Conservation (phyloP, 495 filamentous ascomycete genomes). For the Pyronema domesticum region DNA sequence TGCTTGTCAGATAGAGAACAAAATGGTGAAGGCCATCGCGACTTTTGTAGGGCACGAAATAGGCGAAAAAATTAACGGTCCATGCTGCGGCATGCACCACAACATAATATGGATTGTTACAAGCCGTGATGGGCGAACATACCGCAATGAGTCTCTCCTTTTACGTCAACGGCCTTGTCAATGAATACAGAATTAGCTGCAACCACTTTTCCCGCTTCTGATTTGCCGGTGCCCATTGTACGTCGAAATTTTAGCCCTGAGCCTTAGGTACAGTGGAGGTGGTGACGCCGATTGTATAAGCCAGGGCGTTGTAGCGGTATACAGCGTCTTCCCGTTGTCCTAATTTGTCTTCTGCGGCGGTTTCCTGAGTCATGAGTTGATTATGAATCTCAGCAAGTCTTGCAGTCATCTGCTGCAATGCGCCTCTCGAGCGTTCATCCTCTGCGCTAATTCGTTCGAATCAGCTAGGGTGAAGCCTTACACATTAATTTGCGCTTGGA, state of each 20-base stretch:
- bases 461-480: slow-evolving; percentile 89
- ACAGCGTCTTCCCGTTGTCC: slow-evolving; percentile 77
- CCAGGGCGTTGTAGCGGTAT: slow-evolving; percentile 78
- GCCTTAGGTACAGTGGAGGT: slow-evolving; percentile 70
- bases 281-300: slow-evolving; percentile 85
- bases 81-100: too few relatives aligned
- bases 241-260: slow-evolving; percentile 62
- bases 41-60: too few relatives aligned
- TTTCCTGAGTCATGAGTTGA: slow-evolving; percentile 64
- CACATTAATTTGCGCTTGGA: slow-evolving; percentile 72
- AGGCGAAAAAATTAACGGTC: too few relatives aligned
- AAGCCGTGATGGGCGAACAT: too few relatives aligned
- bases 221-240: too few relatives aligned
- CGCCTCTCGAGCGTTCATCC: slow-evolving; percentile 74
- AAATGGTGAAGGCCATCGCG: too few relatives aligned
- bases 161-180: too few relatives aligned
- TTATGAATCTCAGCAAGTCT: slow-evolving; percentile 68
- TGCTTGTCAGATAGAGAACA: too few relatives aligned
- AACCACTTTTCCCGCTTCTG: too few relatives aligned
- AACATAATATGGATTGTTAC: too few relatives aligned
- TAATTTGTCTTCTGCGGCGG: slow-evolving; percentile 61
- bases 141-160: too few relatives aligned
- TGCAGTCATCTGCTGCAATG: slow-evolving; percentile 51
- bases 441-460: slow-evolving; percentile 94
- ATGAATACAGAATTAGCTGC: too few relatives aligned